Percentiles rank a stretch among this genome's conserved stretches.
Evolutionary conservation across 768 basidiomycete species (phyloP).

Genomic region (Tylopilus plumbeoviolaceoides): DNA sequence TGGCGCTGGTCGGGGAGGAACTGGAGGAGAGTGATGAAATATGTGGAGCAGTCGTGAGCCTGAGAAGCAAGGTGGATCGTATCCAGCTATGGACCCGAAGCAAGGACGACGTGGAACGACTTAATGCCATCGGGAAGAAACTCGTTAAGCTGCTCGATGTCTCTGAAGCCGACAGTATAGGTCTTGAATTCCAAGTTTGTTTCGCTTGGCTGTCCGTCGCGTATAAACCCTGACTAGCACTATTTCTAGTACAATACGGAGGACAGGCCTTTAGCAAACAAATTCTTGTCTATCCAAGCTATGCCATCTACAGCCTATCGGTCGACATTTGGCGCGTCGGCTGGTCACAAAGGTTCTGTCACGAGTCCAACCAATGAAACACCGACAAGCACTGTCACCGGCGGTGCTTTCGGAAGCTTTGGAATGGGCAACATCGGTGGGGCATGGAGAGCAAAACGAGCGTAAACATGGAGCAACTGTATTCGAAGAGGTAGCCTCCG

Average conservation of each 20-base stretch:
- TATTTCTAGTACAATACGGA: slow-evolving; percentile 74
- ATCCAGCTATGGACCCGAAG: slow-evolving; percentile 89
- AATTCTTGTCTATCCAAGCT: slow-evolving; percentile 76
- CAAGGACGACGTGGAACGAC: slow-evolving; percentile 79
- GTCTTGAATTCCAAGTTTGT: slow-evolving; percentile 85
- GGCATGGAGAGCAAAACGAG: slow-evolving; percentile 23
- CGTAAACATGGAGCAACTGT: slow-evolving; percentile 9
- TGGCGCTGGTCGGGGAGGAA: slow-evolving; percentile 76
- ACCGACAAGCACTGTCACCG: slow-evolving; percentile 24
- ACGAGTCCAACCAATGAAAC: slow-evolving; percentile 25
- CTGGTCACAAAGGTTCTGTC: slow-evolving; percentile 17
- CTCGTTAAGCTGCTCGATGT: slow-evolving; percentile 80
- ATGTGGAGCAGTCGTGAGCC: slow-evolving; percentile 82
- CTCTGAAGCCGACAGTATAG: slow-evolving; percentile 78
- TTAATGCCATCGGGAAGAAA: slow-evolving; percentile 82
- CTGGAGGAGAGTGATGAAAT: slow-evolving; percentile 69
- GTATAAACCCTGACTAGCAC: background rate
- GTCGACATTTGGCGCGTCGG: slow-evolving; percentile 51
- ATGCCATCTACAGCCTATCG: slow-evolving; percentile 65
- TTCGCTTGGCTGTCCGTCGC: background rate
- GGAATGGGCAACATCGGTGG: slow-evolving; percentile 42
- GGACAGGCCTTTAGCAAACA: slow-evolving; percentile 74
- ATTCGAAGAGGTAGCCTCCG: background rate
- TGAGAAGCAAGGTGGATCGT: slow-evolving; percentile 81
- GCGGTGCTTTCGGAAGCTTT: slow-evolving; percentile 47